These are phyloP conservation scores for Volvox carteri DNA, from an alignment of 163 green algal genomes.

Conservation along the genomic window DNA sequence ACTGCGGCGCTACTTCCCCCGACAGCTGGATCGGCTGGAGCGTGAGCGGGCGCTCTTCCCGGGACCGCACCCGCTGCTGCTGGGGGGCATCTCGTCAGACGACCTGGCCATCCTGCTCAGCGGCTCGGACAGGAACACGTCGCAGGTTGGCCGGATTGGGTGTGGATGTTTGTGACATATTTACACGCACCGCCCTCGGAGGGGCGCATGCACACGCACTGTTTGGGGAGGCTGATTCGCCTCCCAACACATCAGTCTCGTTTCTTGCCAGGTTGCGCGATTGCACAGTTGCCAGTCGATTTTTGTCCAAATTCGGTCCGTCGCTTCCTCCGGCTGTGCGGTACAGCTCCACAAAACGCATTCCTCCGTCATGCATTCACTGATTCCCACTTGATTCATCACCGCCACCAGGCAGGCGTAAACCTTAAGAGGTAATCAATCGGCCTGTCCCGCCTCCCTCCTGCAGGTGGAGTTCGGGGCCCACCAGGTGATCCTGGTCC, in stretches of 20 bases:
- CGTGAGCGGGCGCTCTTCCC: constrained; percentile 80
- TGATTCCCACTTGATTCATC: neutral
- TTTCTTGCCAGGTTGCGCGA: neutral
- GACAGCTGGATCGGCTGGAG: constrained; percentile 77
- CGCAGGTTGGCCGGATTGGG: constrained; percentile 54
- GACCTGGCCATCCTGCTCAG: constrained; percentile 77
- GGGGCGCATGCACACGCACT: too few relatives aligned
- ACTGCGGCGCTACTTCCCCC: constrained; percentile 71
- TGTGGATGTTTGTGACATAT: neutral
- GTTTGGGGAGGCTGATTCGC: too few relatives aligned
- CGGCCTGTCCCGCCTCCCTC: neutral
- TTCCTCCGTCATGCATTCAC: neutral
- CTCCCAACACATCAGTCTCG: too few relatives aligned
- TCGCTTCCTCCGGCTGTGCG: neutral
- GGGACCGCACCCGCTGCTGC: constrained; percentile 77
- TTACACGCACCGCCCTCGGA: too few relatives aligned
- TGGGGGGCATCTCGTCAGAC: constrained; percentile 62
- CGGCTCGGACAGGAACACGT: constrained; percentile 64
- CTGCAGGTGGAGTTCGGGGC: constrained; percentile 85
- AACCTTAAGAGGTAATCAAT: neutral
- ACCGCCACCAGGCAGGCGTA: neutral
- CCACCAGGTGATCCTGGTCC: constrained; percentile 82
- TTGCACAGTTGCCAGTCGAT: neutral
- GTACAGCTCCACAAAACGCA: neutral
- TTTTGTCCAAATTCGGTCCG: neutral